Evolutionary conservation across 73 alveolate genomes (phyloP), one percentile per base, ranked within the genome.

Genomic region (Paramecium tetraurelia): DNA sequence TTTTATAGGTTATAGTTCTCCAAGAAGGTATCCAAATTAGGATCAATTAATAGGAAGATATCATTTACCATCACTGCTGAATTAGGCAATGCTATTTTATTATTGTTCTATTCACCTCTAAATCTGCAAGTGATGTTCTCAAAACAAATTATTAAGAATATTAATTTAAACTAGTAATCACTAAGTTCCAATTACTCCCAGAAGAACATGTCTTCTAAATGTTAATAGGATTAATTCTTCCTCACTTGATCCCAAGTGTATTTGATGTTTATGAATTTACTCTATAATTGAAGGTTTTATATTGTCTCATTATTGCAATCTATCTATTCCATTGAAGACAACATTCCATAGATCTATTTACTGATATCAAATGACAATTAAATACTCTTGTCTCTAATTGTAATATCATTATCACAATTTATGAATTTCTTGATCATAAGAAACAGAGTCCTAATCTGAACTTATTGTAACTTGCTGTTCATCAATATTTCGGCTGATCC

Each of bases 211-310:
- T 80, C 90, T 14, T 80, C 90, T 24, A 80, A 41, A 14, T 41
- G 90, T 38, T 72, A 29, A 38, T 27, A 40, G 9, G 72, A 44
- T 46, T 80, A 24, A 48, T 80, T 41, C 22, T 80, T 80, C 22
- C 90, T 80, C 12, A 80, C 57, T 80, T 80, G 18, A 80, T 80
- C 90, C 90, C 90, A 80, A 43, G 57, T 46, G 27, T 41, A 80
- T 46, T 80, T 80, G 4, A 80, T 80, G 22, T 80, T 80, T 20
- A 80, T 46, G 35, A 80, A 80, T 80, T 72, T 36, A 29, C 21
- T 43, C 11, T 72, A 36, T 0, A 36, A 36, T 38, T 40, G 12
- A n/a, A 44, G 21, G 43, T 80, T 80, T 80, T 22, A 80, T 44
- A 31, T 41, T 20, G 58, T 38, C 33, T 41, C 90, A 44, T 24